phyloP scores from a whole-genome alignment of 2,329 filamentous ascomycete species.

The Apiospora saccharicola region DNA sequence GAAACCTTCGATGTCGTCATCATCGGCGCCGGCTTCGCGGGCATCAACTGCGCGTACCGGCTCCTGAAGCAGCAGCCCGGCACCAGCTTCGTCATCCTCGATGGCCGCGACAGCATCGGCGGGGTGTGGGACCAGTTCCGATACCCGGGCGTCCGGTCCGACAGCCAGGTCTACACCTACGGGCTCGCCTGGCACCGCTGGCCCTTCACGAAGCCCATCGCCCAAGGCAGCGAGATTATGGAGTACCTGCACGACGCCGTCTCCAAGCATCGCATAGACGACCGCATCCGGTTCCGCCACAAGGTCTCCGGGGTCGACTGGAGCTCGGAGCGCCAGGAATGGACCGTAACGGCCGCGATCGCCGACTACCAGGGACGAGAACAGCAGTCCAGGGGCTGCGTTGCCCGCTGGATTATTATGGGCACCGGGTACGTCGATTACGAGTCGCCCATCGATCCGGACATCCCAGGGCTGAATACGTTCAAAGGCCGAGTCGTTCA shows the following conservation, averaged over 20 bases:
- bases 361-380: conserved; percentile 25
- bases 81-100: conserved; percentile 70
- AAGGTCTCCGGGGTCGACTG: conserved; percentile 59
- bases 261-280: conserved; percentile 56
- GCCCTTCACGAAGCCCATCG: conserved; percentile 50
- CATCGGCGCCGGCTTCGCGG: conserved; percentile 64
- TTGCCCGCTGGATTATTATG: conserved; percentile 65
- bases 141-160: conserved; percentile 75
- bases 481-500: conserved; percentile 68
- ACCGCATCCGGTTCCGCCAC: conserved; percentile 61
- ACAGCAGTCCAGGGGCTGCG: conserved; percentile 37
- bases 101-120: conserved; percentile 70
- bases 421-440: conserved; percentile 73
- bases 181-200: conserved; percentile 78
- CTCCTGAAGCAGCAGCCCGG: conserved; percentile 52
- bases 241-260: conserved; percentile 61
- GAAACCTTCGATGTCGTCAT: conserved; percentile 62
- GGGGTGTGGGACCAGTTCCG: conserved; percentile 83
- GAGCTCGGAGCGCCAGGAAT: conserved; percentile 59
- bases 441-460: conserved; percentile 56
- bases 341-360: conserved; percentile 49
- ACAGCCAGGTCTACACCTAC: conserved; percentile 68
- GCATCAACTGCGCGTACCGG: conserved; percentile 67
- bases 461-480: conserved; percentile 65
- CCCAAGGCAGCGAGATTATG: conserved; percentile 50